Percentiles rank a stretch among this genome's conserved stretches.
phyloP scores from a whole-genome alignment of 1,284 basidiomycete genomes.

The Exobasidium cylindrosporum region DNA sequence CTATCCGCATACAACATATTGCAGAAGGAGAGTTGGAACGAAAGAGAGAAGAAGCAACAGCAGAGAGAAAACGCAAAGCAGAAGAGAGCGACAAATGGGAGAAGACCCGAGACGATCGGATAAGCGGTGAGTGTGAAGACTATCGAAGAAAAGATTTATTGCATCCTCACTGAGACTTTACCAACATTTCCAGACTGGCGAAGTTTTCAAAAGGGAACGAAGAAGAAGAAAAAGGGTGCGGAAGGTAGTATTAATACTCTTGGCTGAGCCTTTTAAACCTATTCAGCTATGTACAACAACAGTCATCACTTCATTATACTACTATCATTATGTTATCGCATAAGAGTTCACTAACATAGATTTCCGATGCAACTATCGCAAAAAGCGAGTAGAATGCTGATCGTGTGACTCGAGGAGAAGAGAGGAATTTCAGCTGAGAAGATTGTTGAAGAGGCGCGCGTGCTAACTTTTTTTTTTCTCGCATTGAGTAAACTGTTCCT shows the following conservation, averaged over 20 bases:
- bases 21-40: conserved; percentile 62
- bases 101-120: conserved; percentile 54
- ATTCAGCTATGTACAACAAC: too few relatives aligned
- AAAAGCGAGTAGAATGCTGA: too few relatives aligned
- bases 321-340: too few relatives aligned
- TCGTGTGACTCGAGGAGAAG: too few relatives aligned
- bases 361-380: too few relatives aligned
- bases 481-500: not conserved
- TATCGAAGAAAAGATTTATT: not conserved
- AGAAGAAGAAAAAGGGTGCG: conserved; percentile 34
- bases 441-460: too few relatives aligned
- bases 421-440: too few relatives aligned
- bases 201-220: conserved; percentile 45
- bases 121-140: conserved; percentile 25
- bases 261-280: not conserved
- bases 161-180: not conserved
- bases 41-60: conserved; percentile 58
- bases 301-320: too few relatives aligned
- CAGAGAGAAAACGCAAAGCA: conserved; percentile 50
- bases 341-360: too few relatives aligned
- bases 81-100: conserved; percentile 62
- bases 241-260: not conserved
- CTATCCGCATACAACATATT: conserved; percentile 59
- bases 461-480: not conserved
- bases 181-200: conserved; percentile 29